Evolutionary conservation across 1,284 basidiomycete species (phyloP).

Genomic region (Cryptococcus floricola): DNA sequence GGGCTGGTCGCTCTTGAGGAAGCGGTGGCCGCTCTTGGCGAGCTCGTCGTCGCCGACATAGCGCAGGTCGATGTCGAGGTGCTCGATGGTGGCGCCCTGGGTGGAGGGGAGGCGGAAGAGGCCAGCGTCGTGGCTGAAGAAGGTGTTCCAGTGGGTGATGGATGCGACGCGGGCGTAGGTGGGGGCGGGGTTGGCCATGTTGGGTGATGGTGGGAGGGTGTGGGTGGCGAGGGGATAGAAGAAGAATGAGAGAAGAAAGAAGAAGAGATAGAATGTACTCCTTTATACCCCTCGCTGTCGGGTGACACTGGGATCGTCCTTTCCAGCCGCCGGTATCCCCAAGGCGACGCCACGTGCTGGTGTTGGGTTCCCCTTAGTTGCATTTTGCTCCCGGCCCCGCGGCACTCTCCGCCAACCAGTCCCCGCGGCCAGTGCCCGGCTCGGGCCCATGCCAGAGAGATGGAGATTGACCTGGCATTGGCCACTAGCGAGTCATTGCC

Average conservation of each 20-base stretch:
- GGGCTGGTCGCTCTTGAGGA: neutral
- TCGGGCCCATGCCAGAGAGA: too few species aligned
- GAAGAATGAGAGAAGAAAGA: neutral
- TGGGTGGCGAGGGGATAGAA: neutral
- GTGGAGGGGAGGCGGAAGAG: conserved; percentile 26
- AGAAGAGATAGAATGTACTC: neutral
- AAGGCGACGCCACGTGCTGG: too few species aligned
- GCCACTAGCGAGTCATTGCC: too few species aligned
- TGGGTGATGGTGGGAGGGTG: neutral
- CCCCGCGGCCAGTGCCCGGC: too few species aligned
- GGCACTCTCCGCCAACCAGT: too few species aligned
- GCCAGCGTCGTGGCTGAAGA: conserved; percentile 32
- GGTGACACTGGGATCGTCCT: neutral
- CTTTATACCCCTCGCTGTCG: neutral
- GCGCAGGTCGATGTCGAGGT: conserved; percentile 42
- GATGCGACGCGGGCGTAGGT: conserved; percentile 22
- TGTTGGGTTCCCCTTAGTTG: too few species aligned
- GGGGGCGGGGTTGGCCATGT: conserved; percentile 8
- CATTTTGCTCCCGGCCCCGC: too few species aligned
- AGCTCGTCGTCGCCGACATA: conserved; percentile 23
- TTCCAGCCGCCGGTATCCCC: neutral
- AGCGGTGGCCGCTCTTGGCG: neutral
- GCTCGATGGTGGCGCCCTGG: conserved; percentile 27
- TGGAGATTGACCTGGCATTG: too few species aligned
- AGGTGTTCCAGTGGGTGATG: conserved; percentile 28